Conservation (phyloP, 805 yeast species). For the Wickerhamiella shivajii region DNA sequence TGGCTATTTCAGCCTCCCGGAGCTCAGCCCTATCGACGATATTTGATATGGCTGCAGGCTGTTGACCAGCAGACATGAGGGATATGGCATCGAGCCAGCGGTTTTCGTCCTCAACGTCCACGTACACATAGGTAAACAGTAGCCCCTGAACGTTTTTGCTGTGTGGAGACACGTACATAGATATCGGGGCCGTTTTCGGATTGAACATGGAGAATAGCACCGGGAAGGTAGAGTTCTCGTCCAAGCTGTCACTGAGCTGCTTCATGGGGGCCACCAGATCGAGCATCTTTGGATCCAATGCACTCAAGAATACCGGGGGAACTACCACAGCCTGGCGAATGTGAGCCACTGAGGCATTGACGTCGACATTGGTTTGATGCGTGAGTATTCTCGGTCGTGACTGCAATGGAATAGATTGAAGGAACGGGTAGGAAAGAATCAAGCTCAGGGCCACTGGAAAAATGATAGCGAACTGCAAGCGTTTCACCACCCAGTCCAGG, state of each 20-base stretch:
- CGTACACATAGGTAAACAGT: conserved; percentile 7
- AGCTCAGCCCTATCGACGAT: conserved; percentile 5
- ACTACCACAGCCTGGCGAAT: conserved; percentile 10
- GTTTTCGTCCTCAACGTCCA: not conserved
- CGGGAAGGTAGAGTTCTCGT: not conserved
- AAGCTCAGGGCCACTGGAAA: conserved; percentile 5
- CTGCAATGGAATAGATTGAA: conserved; percentile 3
- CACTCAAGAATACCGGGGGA: conserved; percentile 8
- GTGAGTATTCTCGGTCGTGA: conserved; percentile 5
- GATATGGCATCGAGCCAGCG: conserved; percentile 2
- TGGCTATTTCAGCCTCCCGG: conserved; percentile 5
- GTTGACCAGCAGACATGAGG: not conserved
- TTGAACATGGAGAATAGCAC: conserved; percentile 3
- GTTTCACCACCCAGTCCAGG: not conserved
- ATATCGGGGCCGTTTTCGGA: conserved; percentile 1
- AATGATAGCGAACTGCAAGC: conserved; percentile 8
- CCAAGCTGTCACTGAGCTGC: conserved; percentile 2
- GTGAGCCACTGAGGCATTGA: not conserved
- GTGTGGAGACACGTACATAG: conserved; percentile 1
- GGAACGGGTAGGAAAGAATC: conserved; percentile 7
- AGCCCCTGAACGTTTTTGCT: conserved; percentile 5
- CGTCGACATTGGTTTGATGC: conserved; percentile 2
- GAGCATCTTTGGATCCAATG: conserved; percentile 4
- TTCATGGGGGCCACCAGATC: conserved; percentile 4
- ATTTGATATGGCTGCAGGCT: not conserved